A percentile compares a stretch with the other conserved stretches of the same genome.
phyloP scores from a whole-genome alignment of 1,139 yeast genomes.

The Scheffersomyces parashehatae region DNA sequence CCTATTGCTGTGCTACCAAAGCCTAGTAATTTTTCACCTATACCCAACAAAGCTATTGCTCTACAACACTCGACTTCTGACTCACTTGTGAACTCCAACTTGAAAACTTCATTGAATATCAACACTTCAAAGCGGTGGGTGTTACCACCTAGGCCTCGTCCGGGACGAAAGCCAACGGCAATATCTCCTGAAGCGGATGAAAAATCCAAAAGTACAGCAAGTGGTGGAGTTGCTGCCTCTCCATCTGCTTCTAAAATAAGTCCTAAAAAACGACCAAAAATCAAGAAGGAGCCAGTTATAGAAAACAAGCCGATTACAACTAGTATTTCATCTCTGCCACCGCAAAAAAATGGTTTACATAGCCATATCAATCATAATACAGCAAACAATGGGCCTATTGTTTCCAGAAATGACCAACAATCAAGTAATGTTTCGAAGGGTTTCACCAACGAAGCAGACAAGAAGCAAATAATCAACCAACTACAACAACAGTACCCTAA shows the following conservation, averaged over 20 bases:
- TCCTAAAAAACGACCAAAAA: constrained; percentile 13
- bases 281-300: constrained; percentile 4
- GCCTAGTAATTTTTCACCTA: constrained; percentile 18
- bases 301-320: no score
- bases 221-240: no score
- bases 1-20: constrained; percentile 34
- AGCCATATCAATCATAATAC: no score
- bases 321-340: no score
- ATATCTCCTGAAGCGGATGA: constrained; percentile 7
- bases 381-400: no score
- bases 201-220: constrained; percentile 7
- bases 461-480: constrained; percentile 4
- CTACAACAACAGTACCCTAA: constrained; percentile 6
- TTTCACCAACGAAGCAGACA: background rate
- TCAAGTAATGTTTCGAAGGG: background rate
- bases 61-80: constrained; percentile 16
- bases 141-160: constrained; percentile 64
- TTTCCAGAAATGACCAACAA: no score
- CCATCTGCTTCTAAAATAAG: constrained; percentile 2
- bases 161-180: constrained; percentile 52
- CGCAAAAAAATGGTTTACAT: no score
- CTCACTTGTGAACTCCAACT: constrained; percentile 13
- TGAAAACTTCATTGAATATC: constrained; percentile 29
- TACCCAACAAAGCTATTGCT: constrained; percentile 11
- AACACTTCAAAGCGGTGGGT: constrained; percentile 64